Conservation (phyloP, 164 flowering plant genomes). For the Magnolia kwangsiensis region DNA sequence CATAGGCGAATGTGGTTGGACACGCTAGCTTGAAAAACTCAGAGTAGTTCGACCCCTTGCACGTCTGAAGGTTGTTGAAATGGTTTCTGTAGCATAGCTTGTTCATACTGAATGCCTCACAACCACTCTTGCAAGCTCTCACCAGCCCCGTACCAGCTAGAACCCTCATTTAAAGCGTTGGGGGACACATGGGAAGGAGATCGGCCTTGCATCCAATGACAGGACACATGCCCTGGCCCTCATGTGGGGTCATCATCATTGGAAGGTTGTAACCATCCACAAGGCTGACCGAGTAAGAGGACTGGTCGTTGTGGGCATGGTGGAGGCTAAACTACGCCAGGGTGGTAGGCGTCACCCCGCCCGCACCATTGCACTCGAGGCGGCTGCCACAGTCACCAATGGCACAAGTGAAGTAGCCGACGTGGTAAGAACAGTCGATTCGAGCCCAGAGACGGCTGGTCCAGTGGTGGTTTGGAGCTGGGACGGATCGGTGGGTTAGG, state of each 20-base stretch:
- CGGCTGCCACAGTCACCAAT: constrained; percentile 84
- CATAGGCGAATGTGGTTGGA: constrained; percentile 74
- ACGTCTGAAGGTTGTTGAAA: constrained; percentile 68
- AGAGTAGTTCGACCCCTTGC: constrained; percentile 50
- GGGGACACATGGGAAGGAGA: constrained; percentile 62
- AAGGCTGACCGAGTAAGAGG: constrained; percentile 77
- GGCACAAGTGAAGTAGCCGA: constrained; percentile 52
- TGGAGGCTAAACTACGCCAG: constrained; percentile 78
- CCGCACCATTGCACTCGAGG: constrained; percentile 67
- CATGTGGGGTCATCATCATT: constrained; percentile 79
- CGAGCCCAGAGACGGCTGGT: constrained; percentile 84
- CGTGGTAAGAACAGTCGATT: constrained; percentile 49
- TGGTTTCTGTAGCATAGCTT: constrained; percentile 76
- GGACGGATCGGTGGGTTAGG: constrained; percentile 77
- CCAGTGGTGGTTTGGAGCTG: constrained; percentile 64
- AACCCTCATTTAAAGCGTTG: constrained; percentile 26
- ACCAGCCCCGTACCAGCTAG: constrained; percentile 34
- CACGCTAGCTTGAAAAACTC: constrained; percentile 78
- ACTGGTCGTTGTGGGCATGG: constrained; percentile 55
- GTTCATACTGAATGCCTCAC: constrained; percentile 70
- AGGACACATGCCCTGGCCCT: constrained; percentile 82
- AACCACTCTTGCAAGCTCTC: constrained; percentile 83
- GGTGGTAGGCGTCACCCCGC: constrained; percentile 71
- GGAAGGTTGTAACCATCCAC: constrained; percentile 94
- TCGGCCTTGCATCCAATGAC: constrained; percentile 76